Percentiles rank a stretch among this genome's conserved stretches.
These are phyloP conservation scores for Glonium stellatum DNA, from an alignment of 495 filamentous ascomycete species.

Conservation along the genomic window DNA sequence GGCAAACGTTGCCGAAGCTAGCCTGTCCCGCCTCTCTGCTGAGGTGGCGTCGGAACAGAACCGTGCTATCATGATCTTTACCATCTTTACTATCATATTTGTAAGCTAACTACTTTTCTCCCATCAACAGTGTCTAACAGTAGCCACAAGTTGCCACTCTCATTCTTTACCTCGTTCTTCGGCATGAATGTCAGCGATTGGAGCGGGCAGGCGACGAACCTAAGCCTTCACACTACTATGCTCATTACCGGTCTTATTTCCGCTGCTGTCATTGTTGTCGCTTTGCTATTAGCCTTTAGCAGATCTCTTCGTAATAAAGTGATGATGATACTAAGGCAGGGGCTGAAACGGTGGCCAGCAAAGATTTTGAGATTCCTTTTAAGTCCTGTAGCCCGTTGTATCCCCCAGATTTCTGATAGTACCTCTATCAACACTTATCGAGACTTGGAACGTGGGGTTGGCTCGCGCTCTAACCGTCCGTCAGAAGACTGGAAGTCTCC, in stretches of 20 bases:
- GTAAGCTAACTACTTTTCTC: not conserved
- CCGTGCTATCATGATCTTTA: constrained; percentile 66
- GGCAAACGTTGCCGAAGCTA: constrained; percentile 59
- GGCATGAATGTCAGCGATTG: constrained; percentile 55
- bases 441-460: no score
- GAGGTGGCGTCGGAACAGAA: constrained; percentile 54
- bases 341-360: no score
- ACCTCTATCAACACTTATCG: no score
- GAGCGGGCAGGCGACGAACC: not conserved
- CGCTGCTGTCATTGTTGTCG: constrained; percentile 3
- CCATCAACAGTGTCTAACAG: no score
- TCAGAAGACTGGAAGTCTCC: no score
- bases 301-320: not conserved
- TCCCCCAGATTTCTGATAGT: no score
- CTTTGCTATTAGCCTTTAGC: constrained; percentile 3
- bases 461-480: no score
- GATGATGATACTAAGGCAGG: no score
- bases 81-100: constrained; percentile 61
- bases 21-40: constrained; percentile 57
- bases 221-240: not conserved
- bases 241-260: constrained; percentile 2
- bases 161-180: constrained; percentile 60
- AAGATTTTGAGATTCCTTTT: no score
- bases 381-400: no score
- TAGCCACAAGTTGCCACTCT: constrained; percentile 44